A percentile compares a stretch with the other conserved stretches of the same genome.
Evolutionary conservation across 768 basidiomycete species (phyloP).

Genomic region (Tubosaeta brunneosetosa): DNA sequence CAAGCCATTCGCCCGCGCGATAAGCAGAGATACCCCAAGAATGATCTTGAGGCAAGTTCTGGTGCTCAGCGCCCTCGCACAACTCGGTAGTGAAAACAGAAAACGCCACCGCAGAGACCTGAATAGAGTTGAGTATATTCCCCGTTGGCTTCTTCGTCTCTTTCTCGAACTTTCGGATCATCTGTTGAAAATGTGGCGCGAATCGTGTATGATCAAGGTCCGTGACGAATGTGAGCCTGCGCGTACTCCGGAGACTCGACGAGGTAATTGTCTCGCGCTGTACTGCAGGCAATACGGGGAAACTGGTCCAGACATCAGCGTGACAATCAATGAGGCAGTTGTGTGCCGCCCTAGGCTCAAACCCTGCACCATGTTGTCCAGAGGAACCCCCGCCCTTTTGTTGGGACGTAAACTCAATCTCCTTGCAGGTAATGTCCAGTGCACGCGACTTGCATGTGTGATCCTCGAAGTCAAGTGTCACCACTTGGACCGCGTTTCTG

Average conservation of each 20-base stretch:
- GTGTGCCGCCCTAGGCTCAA: constrained; percentile 28
- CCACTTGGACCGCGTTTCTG: constrained; percentile 39
- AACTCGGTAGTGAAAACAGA: constrained; percentile 21
- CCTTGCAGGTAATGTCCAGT: constrained; percentile 50
- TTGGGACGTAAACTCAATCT: constrained; percentile 53
- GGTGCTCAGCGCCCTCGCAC: background rate
- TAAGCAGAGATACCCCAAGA: constrained; percentile 36
- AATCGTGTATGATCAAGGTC: constrained; percentile 34
- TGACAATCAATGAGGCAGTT: constrained; percentile 54
- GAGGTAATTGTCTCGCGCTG: constrained; percentile 40
- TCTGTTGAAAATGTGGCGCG: constrained; percentile 39
- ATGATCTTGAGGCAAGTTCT: background rate
- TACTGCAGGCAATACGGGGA: constrained; percentile 53
- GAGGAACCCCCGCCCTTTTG: constrained; percentile 32
- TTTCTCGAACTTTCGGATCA: constrained; percentile 45
- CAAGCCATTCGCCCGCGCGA: constrained; percentile 57
- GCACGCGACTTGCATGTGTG: constrained; percentile 38
- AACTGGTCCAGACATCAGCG: constrained; percentile 55
- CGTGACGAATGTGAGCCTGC: constrained; percentile 42
- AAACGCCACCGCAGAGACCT: constrained; percentile 31
- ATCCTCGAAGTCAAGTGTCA: constrained; percentile 34
- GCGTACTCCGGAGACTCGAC: constrained; percentile 29
- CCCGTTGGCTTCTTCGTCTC: constrained; percentile 50
- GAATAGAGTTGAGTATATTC: constrained; percentile 37
- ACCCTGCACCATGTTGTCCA: constrained; percentile 1